Conservation (phyloP, 129 eudicot species). For the Saussurea involucrata region DNA sequence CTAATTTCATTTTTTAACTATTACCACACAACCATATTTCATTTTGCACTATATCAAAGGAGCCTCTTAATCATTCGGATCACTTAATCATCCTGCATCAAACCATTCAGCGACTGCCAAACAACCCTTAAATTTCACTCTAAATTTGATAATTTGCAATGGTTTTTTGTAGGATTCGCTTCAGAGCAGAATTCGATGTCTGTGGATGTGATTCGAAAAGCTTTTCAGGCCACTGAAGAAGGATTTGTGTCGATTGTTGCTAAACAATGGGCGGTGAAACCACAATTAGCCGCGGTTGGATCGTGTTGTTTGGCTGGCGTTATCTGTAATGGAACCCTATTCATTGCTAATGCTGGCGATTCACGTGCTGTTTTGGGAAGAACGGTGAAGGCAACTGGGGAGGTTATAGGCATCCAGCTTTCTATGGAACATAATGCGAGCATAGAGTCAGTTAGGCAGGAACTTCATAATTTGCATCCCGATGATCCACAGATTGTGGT, state of each 20-base stretch:
- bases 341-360: conserved; percentile 74
- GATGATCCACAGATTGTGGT: conserved; percentile 73
- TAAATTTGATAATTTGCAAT: background rate
- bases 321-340: conserved; percentile 56
- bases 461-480: conserved; percentile 70
- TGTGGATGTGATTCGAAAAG: conserved; percentile 59
- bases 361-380: conserved; percentile 81
- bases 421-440: conserved; percentile 73
- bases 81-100: too few relatives aligned
- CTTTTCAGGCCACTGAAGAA: conserved; percentile 73
- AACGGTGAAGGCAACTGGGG: conserved; percentile 62
- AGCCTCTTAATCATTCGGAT: too few relatives aligned
- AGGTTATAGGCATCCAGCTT: conserved; percentile 61
- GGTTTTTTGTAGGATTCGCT: conserved; percentile 40
- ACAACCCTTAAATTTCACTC: too few relatives aligned
- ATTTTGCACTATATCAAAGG: too few relatives aligned
- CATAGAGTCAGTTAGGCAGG: conserved; percentile 74
- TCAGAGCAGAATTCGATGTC: conserved; percentile 67
- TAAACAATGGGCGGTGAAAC: conserved; percentile 53
- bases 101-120: too few relatives aligned
- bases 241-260: conserved; percentile 67
- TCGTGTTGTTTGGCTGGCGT: conserved; percentile 77
- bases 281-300: conserved; percentile 80
- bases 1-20: too few relatives aligned
- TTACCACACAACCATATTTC: too few relatives aligned